Base-by-base conservation (phyloP, 2,329 filamentous ascomycete genomes). In the Ophiostoma quercus region DNA sequence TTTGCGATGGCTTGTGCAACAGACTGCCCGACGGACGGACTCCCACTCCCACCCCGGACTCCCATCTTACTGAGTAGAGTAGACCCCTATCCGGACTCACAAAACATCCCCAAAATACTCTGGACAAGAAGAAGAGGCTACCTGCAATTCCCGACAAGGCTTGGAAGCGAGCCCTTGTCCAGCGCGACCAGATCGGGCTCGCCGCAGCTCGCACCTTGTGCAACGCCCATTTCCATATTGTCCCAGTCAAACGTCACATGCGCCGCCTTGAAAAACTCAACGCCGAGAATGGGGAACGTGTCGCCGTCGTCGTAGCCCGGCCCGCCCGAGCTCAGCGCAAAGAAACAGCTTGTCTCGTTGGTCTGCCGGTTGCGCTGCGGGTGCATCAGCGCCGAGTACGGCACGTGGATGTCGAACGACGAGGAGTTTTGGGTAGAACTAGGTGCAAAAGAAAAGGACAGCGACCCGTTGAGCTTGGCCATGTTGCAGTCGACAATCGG, bases 241-340 rank as follows among this genome's bases (percentile, higher is more conserved):
- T 22, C 22, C n/a, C 22, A 25, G 19, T 57, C 51, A 22, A 57
- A 25, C 22, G 16, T 57, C 16, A 47, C 43, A 47, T 47, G 43
- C 43, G 43, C 43, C 43, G 43, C 43, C 16, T 47, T 47, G 43
- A 47, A 47, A 47, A 16, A 47, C n/a, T 57, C 22, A 25, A 57
- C 22, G 51, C 51, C n/a, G 51, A 22, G n/a, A 22, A 57, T n/a
- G 51, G 8, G n/a, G 11, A 57, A 57, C 22, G 51, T 11, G 51
- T 57, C 51, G n/a, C 51, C 51, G 51, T 57, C n/a, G n/a, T 57
- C 22, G 51, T 57, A 57, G 8, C 51, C n/a, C n/a, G 22, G 51
- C 8, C 51, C 22, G 51, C 22, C n/a, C n/a, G 51, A 47, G 43
- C 43, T n/a, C 16, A 47, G 14, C 16, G 43, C 9, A 11, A 57